phyloP scores from a whole-genome alignment of 208 protist species.

The Eutreptiella sp. region DNA sequence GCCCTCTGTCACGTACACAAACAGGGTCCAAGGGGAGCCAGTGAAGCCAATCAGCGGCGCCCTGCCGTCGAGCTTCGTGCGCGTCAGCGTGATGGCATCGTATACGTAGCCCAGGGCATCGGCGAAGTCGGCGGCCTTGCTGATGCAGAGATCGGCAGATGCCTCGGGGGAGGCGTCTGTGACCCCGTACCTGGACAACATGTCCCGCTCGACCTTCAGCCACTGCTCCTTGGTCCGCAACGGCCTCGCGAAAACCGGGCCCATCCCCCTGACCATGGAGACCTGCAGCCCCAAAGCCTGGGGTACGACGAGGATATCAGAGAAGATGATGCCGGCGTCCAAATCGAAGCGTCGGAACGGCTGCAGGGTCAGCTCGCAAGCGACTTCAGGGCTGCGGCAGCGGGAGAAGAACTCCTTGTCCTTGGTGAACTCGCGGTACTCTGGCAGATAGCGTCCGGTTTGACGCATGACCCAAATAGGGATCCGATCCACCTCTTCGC shows the following conservation, averaged over 20 bases:
- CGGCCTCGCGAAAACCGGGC: conserved; percentile 53
- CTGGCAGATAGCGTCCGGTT: conserved; percentile 74
- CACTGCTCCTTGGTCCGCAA: conserved; percentile 1
- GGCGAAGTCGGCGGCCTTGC: conserved; percentile 29
- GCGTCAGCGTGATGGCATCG: conserved; percentile 62
- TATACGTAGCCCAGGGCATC: conserved; percentile 51
- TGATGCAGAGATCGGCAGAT: conserved; percentile 7
- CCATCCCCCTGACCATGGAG: conserved; percentile 51
- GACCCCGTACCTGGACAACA: too few relatives aligned
- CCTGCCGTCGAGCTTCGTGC: conserved; percentile 44
- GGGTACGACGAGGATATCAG: conserved; percentile 75
- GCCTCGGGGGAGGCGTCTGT: neutral
- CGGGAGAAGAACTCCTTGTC: conserved; percentile 53
- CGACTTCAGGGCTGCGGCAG: conserved; percentile 60
- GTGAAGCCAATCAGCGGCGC: conserved; percentile 74
- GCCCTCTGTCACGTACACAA: conserved; percentile 70
- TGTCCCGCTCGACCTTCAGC: conserved; percentile 14
- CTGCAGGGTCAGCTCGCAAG: conserved; percentile 70
- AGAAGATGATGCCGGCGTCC: conserved; percentile 82
- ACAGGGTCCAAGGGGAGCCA: conserved; percentile 69
- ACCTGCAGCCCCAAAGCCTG: conserved; percentile 70
- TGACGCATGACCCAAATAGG: conserved; percentile 81
- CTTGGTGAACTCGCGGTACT: conserved; percentile 45
- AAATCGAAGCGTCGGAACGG: conserved; percentile 60
- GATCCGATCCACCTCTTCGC: too few relatives aligned